Evolutionary conservation across 2,329 filamentous ascomycete genomes (phyloP), one percentile per base, ranked within the genome.

Genomic region (Chaetomium sp.): DNA sequence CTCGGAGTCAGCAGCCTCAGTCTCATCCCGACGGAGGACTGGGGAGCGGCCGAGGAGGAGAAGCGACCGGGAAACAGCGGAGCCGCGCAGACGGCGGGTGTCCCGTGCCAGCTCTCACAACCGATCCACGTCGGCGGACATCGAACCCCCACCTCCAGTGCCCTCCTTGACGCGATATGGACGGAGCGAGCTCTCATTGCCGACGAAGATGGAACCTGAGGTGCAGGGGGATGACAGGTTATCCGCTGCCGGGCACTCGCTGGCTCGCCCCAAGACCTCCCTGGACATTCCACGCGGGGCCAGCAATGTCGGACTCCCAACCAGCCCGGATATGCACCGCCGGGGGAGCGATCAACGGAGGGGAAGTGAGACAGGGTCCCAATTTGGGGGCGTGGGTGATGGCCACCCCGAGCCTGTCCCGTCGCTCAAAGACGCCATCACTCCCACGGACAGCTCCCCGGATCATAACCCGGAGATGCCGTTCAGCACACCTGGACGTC

Each of bases 241-340:
- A 9, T 19, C 52, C 36, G 14, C n/a, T 1, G 19, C 36, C 12
- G 33, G 7, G 11, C 14, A 33, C 27, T 43, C 9, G 33, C 41
- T 40, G 35, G 9, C 54, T 40, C 49, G 49, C 1, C 47, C 50
- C 3, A 54, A 42, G 14, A 44, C 27, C 10, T 52, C 46, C 5
- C 10, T 57, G 19, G 49, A 53, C 27, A 56, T 55, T 5, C 50
- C 52, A 7, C 45, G 43, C 10, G 11, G 40, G 6, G 10, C 14
- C 32, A 54, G 48, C 35, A 42, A 52, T 27, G 41, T 61, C 6
- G 59, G 61, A 1, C 52, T 62, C 14, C 61, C 61, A 0, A 53
- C 55, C 6, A 59, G 59, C 43, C 61, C 61, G 2, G 59, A 62
- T 36, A 59, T 62, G 50, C 54, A 59, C 47, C 59, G 54, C 34